Evolutionary conservation across 163 green algal genomes (phyloP).

Genomic region (Prototheca stagnorum): DNA sequence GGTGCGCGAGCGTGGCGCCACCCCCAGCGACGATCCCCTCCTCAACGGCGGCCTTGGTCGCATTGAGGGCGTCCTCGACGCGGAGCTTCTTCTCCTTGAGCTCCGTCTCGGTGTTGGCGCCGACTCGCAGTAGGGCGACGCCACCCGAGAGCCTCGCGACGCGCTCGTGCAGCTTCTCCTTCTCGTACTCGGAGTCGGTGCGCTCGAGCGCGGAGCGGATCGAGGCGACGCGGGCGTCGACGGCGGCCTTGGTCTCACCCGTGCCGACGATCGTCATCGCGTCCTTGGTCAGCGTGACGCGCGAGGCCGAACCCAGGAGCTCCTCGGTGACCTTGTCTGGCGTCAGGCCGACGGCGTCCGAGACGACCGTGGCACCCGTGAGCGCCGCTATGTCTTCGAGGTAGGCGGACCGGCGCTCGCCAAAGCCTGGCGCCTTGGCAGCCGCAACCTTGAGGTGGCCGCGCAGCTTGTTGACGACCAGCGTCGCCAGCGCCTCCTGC

Average conservation of each 20-base stretch:
- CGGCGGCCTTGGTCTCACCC: slow-evolving; percentile 53
- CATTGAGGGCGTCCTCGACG: slow-evolving; percentile 97
- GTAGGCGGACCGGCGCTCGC: slow-evolving; percentile 94
- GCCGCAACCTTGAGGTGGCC: slow-evolving; percentile 87
- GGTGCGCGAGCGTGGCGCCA: slow-evolving; percentile 87
- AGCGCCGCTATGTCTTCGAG: slow-evolving; percentile 99
- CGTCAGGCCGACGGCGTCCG: slow-evolving; percentile 85
- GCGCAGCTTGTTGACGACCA: slow-evolving; percentile 99
- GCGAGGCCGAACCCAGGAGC: slow-evolving; percentile 82
- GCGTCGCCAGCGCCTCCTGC: slow-evolving; percentile 93
- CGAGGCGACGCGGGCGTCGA: slow-evolving; percentile 61
- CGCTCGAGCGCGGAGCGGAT: background rate
- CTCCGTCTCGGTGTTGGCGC: slow-evolving; percentile 97
- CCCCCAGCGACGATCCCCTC: slow-evolving; percentile 98
- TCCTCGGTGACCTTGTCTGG: slow-evolving; percentile 87
- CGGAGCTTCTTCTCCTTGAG: slow-evolving; percentile 99
- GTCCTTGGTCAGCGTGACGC: slow-evolving; percentile 81
- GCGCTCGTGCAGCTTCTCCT: slow-evolving; percentile 99
- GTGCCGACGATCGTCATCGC: slow-evolving; percentile 82
- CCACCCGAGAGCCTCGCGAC: slow-evolving; percentile 87
- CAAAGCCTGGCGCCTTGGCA: slow-evolving; percentile 97
- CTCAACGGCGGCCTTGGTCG: slow-evolving; percentile 95
- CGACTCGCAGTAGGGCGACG: slow-evolving; percentile 94
- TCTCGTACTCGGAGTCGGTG: slow-evolving; percentile 91
- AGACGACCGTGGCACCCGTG: slow-evolving; percentile 74